phyloP scores from a whole-genome alignment of 139 green algal genomes.

The Zygnema cylindricum region DNA sequence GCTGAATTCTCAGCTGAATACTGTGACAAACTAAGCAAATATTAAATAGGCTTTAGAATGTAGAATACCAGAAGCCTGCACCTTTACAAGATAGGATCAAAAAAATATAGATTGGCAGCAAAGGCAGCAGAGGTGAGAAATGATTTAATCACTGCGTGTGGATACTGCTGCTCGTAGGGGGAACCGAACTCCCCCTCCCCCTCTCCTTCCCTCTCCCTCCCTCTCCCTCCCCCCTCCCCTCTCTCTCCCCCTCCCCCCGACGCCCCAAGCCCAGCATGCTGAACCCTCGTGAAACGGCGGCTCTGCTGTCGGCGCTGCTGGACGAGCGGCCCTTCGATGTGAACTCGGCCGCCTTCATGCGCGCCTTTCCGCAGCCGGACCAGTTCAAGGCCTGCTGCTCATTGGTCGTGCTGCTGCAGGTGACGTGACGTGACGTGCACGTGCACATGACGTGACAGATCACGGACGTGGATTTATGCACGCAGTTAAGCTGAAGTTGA shows the following conservation, averaged over 20 bases:
- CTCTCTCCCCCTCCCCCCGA: neutral
- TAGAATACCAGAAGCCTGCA: no score
- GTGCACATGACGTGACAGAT: slow-evolving; percentile 13
- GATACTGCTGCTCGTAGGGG: no score
- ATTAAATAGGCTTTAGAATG: no score
- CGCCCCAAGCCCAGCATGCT: slow-evolving; percentile 50
- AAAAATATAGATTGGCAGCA: no score
- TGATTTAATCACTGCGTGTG: no score
- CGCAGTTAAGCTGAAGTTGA: no score
- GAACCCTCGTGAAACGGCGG: slow-evolving; percentile 10
- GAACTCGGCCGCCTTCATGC: slow-evolving; percentile 33
- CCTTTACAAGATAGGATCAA: no score
- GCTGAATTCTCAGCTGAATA: no score
- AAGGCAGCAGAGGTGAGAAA: no score
- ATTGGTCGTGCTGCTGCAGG: slow-evolving; percentile 42
- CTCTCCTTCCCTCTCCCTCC: neutral
- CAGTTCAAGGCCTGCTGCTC: slow-evolving; percentile 53
- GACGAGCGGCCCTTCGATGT: slow-evolving; percentile 55
- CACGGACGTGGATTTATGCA: slow-evolving; percentile 10
- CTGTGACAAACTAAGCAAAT: no score
- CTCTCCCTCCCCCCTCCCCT: neutral
- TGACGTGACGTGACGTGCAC: neutral
- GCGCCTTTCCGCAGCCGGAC: slow-evolving; percentile 21
- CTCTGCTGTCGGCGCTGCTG: slow-evolving; percentile 27
- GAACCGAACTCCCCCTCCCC: neutral